These are phyloP conservation scores for Rhizopogon vesiculosus DNA, from an alignment of 768 basidiomycete genomes.

Conservation along the genomic window DNA sequence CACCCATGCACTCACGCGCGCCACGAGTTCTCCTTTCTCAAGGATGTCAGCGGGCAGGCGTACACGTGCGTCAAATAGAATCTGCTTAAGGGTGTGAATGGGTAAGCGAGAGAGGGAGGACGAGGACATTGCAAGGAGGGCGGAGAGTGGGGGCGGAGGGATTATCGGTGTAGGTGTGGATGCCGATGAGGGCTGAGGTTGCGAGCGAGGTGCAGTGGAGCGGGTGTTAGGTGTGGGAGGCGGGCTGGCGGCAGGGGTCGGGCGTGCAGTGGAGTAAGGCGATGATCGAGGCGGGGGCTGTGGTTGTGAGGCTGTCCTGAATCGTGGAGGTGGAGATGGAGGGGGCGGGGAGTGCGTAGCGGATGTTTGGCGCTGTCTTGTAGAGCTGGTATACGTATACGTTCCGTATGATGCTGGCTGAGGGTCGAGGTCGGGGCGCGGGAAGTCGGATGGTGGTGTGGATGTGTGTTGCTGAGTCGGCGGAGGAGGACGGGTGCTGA, in stretches of 20 bases:
- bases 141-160: constrained; percentile 52
- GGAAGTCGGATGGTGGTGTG: constrained; percentile 9
- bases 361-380: constrained; percentile 2
- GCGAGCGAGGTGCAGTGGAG: constrained; percentile 12
- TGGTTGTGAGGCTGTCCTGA: constrained; percentile 14
- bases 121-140: constrained; percentile 55
- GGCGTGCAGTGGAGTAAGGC: not conserved
- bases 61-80: constrained; percentile 80
- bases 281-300: not conserved
- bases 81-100: constrained; percentile 68
- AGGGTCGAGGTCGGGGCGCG: not conserved
- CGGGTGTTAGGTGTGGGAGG: constrained; percentile 4
- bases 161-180: constrained; percentile 27
- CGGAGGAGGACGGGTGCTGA: constrained; percentile 13
- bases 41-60: constrained; percentile 47
- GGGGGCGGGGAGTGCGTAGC: not conserved
- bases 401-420: not conserved
- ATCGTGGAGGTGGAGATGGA: constrained; percentile 8
- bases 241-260: constrained; percentile 11
- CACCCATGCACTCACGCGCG: constrained; percentile 57
- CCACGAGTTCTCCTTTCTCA: constrained; percentile 86
- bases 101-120: constrained; percentile 57
- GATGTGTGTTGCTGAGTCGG: constrained; percentile 18
- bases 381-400: not conserved
- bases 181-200: constrained; percentile 35